Evolutionary conservation across 140 eudicot species (phyloP).

Genomic region (Flaveria floridana): DNA sequence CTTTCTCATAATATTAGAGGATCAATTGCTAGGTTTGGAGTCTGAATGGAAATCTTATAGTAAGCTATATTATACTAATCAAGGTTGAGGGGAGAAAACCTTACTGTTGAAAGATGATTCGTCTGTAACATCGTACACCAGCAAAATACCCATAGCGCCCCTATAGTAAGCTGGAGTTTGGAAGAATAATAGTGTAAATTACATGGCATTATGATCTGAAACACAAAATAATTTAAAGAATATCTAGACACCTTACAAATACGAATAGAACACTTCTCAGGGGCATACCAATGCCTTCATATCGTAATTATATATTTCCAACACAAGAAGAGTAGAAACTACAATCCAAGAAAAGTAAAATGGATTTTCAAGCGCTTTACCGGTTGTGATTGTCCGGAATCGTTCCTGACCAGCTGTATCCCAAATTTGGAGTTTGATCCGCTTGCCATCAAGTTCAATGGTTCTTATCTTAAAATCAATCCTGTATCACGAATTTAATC

Average conservation of each 20-base stretch:
- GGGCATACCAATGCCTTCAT: not conserved
- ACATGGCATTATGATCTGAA: constrained; percentile 16
- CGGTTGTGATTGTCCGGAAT: constrained; percentile 74
- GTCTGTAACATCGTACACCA: constrained; percentile 80
- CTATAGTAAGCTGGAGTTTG: constrained; percentile 66
- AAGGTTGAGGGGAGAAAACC: constrained; percentile 26
- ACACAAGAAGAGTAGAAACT: constrained; percentile 15
- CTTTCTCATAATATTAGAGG: constrained; percentile 7
- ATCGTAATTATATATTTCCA: not conserved
- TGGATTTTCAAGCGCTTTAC: constrained; percentile 29
- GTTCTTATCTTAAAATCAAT: constrained; percentile 79
- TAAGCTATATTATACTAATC: constrained; percentile 12
- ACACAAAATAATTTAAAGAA: not conserved
- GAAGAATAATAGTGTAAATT: constrained; percentile 26
- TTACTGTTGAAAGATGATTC: constrained; percentile 86
- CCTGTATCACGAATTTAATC: constrained; percentile 32
- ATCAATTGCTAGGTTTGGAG: not conserved
- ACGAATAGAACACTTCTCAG: not conserved
- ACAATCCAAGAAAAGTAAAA: not conserved
- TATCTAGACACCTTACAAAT: constrained; percentile 7
- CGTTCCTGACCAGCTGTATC: constrained; percentile 88
- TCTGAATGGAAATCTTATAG: not conserved
- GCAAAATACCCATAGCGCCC: constrained; percentile 83
- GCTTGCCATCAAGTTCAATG: constrained; percentile 74
- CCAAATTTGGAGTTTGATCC: constrained; percentile 80